A percentile compares a stretch with the other conserved stretches of the same genome.
Evolutionary conservation across 768 basidiomycete genomes (phyloP).

Genomic region (Ramaria rubella): DNA sequence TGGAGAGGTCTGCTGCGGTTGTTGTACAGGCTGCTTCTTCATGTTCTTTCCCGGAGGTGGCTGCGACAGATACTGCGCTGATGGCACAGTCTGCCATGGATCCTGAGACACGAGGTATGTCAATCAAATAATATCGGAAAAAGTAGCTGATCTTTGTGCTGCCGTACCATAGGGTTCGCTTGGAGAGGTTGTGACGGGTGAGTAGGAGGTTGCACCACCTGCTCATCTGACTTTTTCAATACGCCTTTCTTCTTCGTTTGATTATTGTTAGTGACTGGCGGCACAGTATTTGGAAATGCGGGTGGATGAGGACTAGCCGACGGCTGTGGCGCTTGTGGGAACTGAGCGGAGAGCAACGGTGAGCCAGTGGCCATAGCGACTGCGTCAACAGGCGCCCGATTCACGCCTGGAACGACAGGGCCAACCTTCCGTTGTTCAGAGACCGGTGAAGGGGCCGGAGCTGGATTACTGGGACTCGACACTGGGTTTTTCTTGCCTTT

Average conservation of each 20-base stretch:
- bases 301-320: conserved; percentile 29
- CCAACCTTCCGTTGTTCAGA: not conserved
- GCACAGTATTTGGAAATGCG: not conserved
- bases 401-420: not conserved
- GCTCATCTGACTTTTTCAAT: conserved; percentile 12
- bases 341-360: not conserved
- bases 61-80: conserved; percentile 21
- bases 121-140: conserved; percentile 18
- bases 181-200: conserved; percentile 13
- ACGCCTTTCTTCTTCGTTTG: not conserved
- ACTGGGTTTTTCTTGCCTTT: not conserved
- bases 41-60: conserved; percentile 6
- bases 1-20: not conserved
- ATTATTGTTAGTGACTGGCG: not conserved
- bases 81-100: conserved; percentile 14
- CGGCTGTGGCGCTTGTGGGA: not conserved
- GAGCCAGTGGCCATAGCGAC: not conserved
- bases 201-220: conserved; percentile 18
- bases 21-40: not conserved
- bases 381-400: conserved; percentile 2
- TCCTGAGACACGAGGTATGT: conserved; percentile 16
- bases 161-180: not conserved
- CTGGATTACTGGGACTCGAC: conserved; percentile 20
- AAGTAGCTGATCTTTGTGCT: conserved; percentile 14
- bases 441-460: conserved; percentile 20